Evolutionary conservation across 2,329 filamentous ascomycete genomes (phyloP), one percentile per base, ranked within the genome.

Genomic region (Fonsecaea monophora): DNA sequence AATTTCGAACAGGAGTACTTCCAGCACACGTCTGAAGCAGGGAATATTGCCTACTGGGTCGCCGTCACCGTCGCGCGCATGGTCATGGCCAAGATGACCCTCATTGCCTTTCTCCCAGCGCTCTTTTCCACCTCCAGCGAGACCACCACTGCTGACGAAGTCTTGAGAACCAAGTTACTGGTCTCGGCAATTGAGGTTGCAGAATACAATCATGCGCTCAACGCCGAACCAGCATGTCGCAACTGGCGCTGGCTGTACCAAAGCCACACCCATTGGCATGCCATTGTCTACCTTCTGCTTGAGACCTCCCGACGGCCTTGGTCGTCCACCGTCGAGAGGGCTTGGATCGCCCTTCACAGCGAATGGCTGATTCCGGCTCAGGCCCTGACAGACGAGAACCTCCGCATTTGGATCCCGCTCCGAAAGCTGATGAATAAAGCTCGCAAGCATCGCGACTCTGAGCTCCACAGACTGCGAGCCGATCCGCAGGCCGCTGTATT

Each of bases 11-110:
- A 75, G 13, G 75, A 76, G 0, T 85, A 82, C 64, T 74, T 85
- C 13, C 79, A 77, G 42, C 78, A 82, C 70, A 71, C 76, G 0
- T 71, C 68, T 1, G 75, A 79, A 3, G 73, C 80, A 25, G 77
- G 60, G 18, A 82, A 45, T 73, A 75, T 65, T 79, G 80, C 53
- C 72, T 88, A 88, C 69, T 92, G 89, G 88, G 85, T 90, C 32
- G 86, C 85, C 7, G 87, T 86, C 4, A 90, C 89, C 38, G 82
- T 91, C 34, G 85, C 87, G 2, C 86, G 90, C 5, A 82, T 94
- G 34, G 87, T 93, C 68, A 86, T 92, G 79, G 88, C 89, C 57
- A 94, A 93, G 77, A 87, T 93, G 82, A 91, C 88, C 79, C 83
- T 95, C 38, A 85, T 93, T 65, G 84, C 92, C 2, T 91, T 94